Percentiles rank a stretch among this genome's conserved stretches.
Conservation (phyloP, 495 filamentous ascomycete genomes). For the Haplographium delicatum region DNA sequence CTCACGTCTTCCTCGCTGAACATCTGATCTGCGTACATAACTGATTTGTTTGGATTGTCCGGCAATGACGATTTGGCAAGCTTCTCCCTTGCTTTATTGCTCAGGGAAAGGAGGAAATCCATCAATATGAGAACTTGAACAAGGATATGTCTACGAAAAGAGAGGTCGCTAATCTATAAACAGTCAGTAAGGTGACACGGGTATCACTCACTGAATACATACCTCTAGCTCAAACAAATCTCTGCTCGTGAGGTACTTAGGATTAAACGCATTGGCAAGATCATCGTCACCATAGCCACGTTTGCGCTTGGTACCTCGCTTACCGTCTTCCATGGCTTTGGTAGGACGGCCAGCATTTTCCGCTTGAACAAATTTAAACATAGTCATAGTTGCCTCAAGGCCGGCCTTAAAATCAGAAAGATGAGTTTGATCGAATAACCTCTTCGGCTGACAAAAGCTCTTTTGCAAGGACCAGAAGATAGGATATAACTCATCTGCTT, state of each 20-base stretch:
- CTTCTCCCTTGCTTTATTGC: conserved; percentile 73
- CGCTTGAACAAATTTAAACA: conserved; percentile 75
- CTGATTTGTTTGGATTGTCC: conserved; percentile 64
- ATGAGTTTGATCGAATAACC: conserved; percentile 63
- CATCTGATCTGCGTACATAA: conserved; percentile 69
- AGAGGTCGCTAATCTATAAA: conserved; percentile 76
- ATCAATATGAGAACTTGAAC: conserved; percentile 91
- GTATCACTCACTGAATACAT: conserved; percentile 19
- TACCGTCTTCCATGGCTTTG: conserved; percentile 54
- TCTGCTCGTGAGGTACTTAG: conserved; percentile 91
- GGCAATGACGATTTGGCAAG: conserved; percentile 54
- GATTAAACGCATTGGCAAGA: conserved; percentile 78
- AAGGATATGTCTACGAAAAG: conserved; percentile 87
- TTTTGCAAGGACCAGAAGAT: conserved; percentile 92
- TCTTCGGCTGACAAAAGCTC: conserved; percentile 84
- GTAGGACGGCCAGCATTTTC: conserved; percentile 45
- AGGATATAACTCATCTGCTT: conserved; percentile 74
- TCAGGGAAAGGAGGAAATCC: conserved; percentile 87
- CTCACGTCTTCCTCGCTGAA: conserved; percentile 77
- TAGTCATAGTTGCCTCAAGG: conserved; percentile 69
- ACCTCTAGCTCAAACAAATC: conserved; percentile 96
- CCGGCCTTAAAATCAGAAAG: conserved; percentile 74
- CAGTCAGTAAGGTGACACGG: neutral
- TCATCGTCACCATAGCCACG: conserved; percentile 53
- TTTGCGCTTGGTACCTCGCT: conserved; percentile 68